Evolutionary conservation across 305 asterid species (phyloP).

Genomic region (Salvia sclarea): DNA sequence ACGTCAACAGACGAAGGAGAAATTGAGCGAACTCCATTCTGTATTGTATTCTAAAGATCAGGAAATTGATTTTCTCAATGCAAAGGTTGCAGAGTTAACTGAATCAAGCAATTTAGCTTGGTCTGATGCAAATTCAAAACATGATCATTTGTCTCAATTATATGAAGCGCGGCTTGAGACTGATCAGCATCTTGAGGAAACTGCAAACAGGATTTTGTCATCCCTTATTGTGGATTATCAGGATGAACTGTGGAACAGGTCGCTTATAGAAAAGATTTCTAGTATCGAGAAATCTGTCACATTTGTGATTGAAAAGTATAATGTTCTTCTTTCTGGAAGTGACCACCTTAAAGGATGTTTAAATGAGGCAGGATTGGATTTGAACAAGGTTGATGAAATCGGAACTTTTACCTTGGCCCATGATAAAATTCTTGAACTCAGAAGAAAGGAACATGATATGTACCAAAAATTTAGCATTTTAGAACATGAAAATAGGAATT

Average conservation of each 20-base stretch:
- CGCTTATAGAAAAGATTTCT: slow-evolving; percentile 57
- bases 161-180: slow-evolving; percentile 47
- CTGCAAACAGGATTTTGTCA: slow-evolving; percentile 55
- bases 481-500: slow-evolving; percentile 58
- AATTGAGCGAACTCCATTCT: slow-evolving; percentile 53
- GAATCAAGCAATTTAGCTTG: slow-evolving; percentile 42
- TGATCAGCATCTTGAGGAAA: slow-evolving; percentile 53
- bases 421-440: slow-evolving; percentile 55
- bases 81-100: slow-evolving; percentile 51
- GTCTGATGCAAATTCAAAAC: slow-evolving; percentile 42
- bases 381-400: slow-evolving; percentile 50
- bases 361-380: slow-evolving; percentile 53
- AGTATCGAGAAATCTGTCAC: slow-evolving; percentile 56
- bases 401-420: slow-evolving; percentile 52
- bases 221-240: slow-evolving; percentile 47
- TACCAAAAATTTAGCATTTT: slow-evolving; percentile 51
- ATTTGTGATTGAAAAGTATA: slow-evolving; percentile 53
- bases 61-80: slow-evolving; percentile 62
- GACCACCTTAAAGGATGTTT: slow-evolving; percentile 58
- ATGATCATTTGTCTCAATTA: slow-evolving; percentile 36
- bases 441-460: slow-evolving; percentile 57
- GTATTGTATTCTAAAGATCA: slow-evolving; percentile 52
- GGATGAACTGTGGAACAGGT: slow-evolving; percentile 49
- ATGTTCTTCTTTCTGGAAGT: slow-evolving; percentile 54
- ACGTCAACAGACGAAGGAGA: slow-evolving; percentile 41